Evolutionary conservation across 2,329 filamentous ascomycete genomes (phyloP).

Genomic region (Diaporthe sp.): DNA sequence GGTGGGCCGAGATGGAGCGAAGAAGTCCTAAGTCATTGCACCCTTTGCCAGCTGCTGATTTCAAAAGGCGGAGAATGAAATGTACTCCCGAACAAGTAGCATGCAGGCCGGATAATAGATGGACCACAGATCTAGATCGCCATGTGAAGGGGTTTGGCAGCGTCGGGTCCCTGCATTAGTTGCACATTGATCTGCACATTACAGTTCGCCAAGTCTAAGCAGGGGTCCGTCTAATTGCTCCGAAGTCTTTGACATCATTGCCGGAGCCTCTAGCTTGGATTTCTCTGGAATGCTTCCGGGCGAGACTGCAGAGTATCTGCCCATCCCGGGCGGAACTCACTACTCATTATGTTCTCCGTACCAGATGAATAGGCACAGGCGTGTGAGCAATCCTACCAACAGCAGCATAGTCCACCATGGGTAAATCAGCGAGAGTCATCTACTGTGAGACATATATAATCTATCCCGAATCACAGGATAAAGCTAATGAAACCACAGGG

Average conservation of each 20-base stretch:
- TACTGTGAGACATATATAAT: slow-evolving; percentile 18
- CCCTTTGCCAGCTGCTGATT: background rate
- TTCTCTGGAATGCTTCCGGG: background rate
- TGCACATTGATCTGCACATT: slow-evolving; percentile 15
- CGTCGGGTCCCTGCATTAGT: slow-evolving; percentile 32
- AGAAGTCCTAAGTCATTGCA: background rate
- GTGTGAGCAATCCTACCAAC: background rate
- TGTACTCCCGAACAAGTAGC: too few relatives aligned
- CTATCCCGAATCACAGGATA: background rate
- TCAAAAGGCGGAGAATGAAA: background rate
- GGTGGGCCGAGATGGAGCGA: background rate
- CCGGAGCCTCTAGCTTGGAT: background rate
- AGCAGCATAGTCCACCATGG: slow-evolving; percentile 10
- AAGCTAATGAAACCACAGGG: slow-evolving; percentile 59
- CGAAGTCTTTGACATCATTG: slow-evolving; percentile 33
- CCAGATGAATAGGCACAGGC: background rate
- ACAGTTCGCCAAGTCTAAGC: slow-evolving; percentile 21
- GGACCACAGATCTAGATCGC: slow-evolving; percentile 8
- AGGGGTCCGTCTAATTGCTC: background rate
- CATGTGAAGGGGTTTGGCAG: background rate
- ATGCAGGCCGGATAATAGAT: background rate
- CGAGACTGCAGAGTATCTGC: background rate
- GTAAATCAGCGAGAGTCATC: slow-evolving; percentile 33
- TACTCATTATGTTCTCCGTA: background rate
- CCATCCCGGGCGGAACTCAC: rapidly evolving